A percentile compares a stretch with the other conserved stretches of the same genome.
Evolutionary conservation across 2,329 filamentous ascomycete species (phyloP).

Genomic region (Pseudogymnoascus sp.): DNA sequence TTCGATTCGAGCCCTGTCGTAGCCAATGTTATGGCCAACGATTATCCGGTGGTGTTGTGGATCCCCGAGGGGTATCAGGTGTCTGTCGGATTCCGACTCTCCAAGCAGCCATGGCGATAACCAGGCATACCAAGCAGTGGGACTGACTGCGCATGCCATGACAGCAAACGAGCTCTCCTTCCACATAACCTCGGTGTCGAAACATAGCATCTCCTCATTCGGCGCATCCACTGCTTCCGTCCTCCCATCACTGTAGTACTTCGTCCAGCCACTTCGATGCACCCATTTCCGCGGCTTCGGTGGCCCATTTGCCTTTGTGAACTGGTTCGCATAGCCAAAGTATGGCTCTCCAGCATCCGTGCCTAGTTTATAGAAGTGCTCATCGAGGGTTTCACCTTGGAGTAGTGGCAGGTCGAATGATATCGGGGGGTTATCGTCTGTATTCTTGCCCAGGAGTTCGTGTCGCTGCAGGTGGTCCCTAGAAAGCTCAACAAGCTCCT

Average conservation of each 20-base stretch:
- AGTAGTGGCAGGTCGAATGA: slow-evolving; percentile 77
- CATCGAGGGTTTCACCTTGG: slow-evolving; percentile 74
- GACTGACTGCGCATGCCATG: slow-evolving; percentile 90
- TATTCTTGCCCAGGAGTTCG: slow-evolving; percentile 83
- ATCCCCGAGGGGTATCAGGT: slow-evolving; percentile 82
- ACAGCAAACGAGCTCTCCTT: slow-evolving; percentile 87
- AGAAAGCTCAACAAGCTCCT: slow-evolving; percentile 69
- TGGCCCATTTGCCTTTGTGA: slow-evolving; percentile 54
- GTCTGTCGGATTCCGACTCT: slow-evolving; percentile 66
- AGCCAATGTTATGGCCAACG: slow-evolving; percentile 92
- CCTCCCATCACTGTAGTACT: slow-evolving; percentile 68
- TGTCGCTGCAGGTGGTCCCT: slow-evolving; percentile 76
- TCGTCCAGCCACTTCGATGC: slow-evolving; percentile 82
- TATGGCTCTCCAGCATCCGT: slow-evolving; percentile 82
- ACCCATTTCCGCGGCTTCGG: slow-evolving; percentile 64
- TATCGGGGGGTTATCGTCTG: slow-evolving; percentile 65
- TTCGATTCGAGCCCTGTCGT: slow-evolving; percentile 76
- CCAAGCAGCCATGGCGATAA: slow-evolving; percentile 89
- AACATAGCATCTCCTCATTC: slow-evolving; percentile 73
- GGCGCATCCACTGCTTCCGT: slow-evolving; percentile 68
- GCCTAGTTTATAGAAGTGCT: slow-evolving; percentile 87
- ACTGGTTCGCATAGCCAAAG: slow-evolving; percentile 63
- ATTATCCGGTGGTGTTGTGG: slow-evolving; percentile 64
- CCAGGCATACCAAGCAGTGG: slow-evolving; percentile 94
- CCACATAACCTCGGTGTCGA: slow-evolving; percentile 96